Percentiles rank a stretch among this genome's conserved stretches.
phyloP scores from a whole-genome alignment of 768 basidiomycete species.

The Trametopsis cervina region DNA sequence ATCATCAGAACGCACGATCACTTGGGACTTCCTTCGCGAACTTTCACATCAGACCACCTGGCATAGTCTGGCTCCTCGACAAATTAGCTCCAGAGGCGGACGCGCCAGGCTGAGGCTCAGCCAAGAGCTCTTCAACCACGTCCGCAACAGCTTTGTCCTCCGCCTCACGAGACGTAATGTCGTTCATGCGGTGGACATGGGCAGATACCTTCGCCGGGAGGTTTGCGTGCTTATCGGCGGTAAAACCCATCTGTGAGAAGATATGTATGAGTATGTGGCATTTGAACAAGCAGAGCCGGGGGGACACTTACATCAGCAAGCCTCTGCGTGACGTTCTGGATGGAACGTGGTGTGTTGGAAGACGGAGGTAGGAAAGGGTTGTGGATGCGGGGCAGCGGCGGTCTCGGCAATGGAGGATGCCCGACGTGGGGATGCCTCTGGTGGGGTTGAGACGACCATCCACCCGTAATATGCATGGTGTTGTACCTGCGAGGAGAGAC shows the following conservation, averaged over 20 bases:
- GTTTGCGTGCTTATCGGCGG: constrained; percentile 47
- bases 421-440: constrained; percentile 23
- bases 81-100: neutral
- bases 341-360: neutral
- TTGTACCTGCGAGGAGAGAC: constrained; percentile 41
- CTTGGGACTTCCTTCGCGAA: constrained; percentile 2
- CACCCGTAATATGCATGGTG: constrained; percentile 25
- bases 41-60: neutral
- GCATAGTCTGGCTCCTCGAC: constrained; percentile 7
- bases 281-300: neutral
- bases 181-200: constrained; percentile 12
- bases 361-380: constrained; percentile 3
- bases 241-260: constrained; percentile 64
- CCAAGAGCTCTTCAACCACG: constrained; percentile 22
- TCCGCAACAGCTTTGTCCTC: constrained; percentile 23
- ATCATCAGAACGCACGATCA: too few relatives aligned
- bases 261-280: too few relatives aligned
- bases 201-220: constrained; percentile 39
- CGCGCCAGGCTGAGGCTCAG: constrained; percentile 4
- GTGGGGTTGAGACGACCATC: neutral
- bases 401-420: constrained; percentile 28
- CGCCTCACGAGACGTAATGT: constrained; percentile 5
- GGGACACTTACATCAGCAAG: constrained; percentile 54
- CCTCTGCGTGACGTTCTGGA: constrained; percentile 44
- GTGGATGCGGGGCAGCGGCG: constrained; percentile 8